phyloP scores from a whole-genome alignment of 768 basidiomycete species.

The Trametes cinnabarina region DNA sequence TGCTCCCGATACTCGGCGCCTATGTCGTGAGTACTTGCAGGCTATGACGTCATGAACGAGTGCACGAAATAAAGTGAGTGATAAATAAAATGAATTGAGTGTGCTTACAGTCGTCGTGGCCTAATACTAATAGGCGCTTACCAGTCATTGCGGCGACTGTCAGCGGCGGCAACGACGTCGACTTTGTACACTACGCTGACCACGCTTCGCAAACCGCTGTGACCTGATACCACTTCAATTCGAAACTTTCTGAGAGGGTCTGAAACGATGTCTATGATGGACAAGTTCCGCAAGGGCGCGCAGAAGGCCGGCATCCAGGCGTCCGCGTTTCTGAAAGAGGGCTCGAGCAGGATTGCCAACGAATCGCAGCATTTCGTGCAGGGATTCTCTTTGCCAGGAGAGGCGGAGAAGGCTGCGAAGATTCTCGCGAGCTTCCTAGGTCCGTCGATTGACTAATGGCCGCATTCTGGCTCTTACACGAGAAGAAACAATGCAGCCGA shows the following conservation, averaged over 20 bases:
- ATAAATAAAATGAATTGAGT: too few relatives aligned
- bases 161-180: slow-evolving; percentile 1
- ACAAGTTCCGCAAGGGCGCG: slow-evolving; percentile 78
- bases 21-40: too few relatives aligned
- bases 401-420: slow-evolving; percentile 91
- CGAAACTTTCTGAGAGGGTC: neutral
- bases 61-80: too few relatives aligned
- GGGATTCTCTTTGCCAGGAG: slow-evolving; percentile 85
- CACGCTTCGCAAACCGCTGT: neutral
- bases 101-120: slow-evolving; percentile 19
- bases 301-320: slow-evolving; percentile 83
- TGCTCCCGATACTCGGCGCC: too few relatives aligned
- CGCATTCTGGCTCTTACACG: too few relatives aligned
- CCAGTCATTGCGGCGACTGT: neutral
- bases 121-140: slow-evolving; percentile 16
- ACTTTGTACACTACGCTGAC: neutral
- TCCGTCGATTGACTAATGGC: slow-evolving; percentile 29
- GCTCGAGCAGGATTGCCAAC: slow-evolving; percentile 64
- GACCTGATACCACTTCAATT: neutral
- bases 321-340: slow-evolving; percentile 66
- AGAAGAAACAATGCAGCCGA: slow-evolving; percentile 60
- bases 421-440: slow-evolving; percentile 91
- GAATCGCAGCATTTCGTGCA: slow-evolving; percentile 80
- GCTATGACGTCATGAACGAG: too few relatives aligned
- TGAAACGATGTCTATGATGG: slow-evolving; percentile 55